Base-by-base conservation (phyloP, 805 yeast species). In the Metschnikowia anglica region DNA sequence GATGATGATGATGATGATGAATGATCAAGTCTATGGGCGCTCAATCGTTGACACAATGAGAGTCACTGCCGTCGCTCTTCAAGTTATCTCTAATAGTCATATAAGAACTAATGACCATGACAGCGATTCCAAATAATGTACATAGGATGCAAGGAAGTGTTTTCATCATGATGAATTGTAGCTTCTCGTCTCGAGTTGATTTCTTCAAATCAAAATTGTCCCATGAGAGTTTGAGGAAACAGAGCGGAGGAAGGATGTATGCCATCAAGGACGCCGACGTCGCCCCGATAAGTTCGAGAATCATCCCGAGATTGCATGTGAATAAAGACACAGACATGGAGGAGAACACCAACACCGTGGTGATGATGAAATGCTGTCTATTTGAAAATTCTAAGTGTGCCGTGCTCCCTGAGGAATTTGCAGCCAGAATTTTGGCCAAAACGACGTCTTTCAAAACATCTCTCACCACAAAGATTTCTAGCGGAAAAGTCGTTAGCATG, bases 231-330 rank as follows among this genome's bases (percentile, higher is more conserved):
- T 83, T 80, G 47, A 88, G 61, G 54, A 76, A 85, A 54, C 97
- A 90, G 60, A 83, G 60, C 3, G 97, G 96, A 0, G 98, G 98
- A 13, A 90, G 66, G 17, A 90, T 88, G 59, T 87, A 90, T 0
- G 98, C 97, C 84, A 91, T 83, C 28, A 86, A 70, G 15, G 95
- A 88, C 0, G 97, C 97, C 0, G 96, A 85, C 0, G 96, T 85
- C 0, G 97, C 90, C 2, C 98, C 98, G 24, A 88, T 89, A 3
- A 90, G 72, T 58, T 91, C 97, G 30, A 90, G 70, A 21, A 91
- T 83, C 10, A 93, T 85, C 1, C 98, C 98, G 43, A 90, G 70
- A 51, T 89, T 88, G 58, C 97, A 90, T 0, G 97, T 88, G 44
- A 81, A 64, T 24, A 91, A 66, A 0, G 97, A 75, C 2, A 88